phyloP scores from a whole-genome alignment of 2,329 filamentous ascomycete species.

The Colletotrichum sp. region DNA sequence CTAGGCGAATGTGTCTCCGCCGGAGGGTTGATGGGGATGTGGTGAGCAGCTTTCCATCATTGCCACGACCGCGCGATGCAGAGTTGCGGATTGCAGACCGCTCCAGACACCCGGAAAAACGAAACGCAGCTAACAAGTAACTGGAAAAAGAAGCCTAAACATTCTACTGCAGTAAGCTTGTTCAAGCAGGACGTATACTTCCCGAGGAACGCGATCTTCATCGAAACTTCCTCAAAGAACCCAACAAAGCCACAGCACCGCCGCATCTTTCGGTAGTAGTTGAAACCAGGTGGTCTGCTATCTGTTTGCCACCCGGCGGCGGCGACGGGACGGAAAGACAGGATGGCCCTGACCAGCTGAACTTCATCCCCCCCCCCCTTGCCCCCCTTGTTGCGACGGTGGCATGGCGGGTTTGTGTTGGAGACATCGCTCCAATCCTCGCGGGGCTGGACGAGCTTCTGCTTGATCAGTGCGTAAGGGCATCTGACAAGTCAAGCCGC shows the following conservation, averaged over 20 bases:
- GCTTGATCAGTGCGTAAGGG: not conserved
- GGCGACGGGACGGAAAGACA: not conserved
- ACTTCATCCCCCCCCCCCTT: not conserved
- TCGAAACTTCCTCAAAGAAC: not conserved
- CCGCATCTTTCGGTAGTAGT: not conserved
- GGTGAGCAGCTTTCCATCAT: not conserved
- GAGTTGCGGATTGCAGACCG: not conserved
- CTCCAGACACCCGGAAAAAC: not conserved
- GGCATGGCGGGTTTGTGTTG: not conserved
- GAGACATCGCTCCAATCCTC: not conserved
- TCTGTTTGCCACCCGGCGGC: constrained; percentile 11
- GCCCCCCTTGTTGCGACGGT: not conserved
- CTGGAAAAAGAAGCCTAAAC: not conserved
- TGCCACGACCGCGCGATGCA: constrained; percentile 3
- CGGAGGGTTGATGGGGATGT: not conserved
- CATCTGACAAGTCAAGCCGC: not conserved
- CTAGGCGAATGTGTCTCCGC: not conserved
- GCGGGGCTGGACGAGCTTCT: not conserved
- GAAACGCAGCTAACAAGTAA: not conserved
- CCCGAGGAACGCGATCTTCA: not conserved
- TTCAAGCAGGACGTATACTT: not conserved
- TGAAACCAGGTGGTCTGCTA: constrained; percentile 3
- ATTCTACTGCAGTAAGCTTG: not conserved
- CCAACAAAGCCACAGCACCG: not conserved
- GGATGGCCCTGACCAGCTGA: constrained; percentile 4